Percentiles rank a stretch among this genome's conserved stretches.
phyloP scores from a whole-genome alignment of 768 basidiomycete genomes.

The Aureoboletus auriporus region DNA sequence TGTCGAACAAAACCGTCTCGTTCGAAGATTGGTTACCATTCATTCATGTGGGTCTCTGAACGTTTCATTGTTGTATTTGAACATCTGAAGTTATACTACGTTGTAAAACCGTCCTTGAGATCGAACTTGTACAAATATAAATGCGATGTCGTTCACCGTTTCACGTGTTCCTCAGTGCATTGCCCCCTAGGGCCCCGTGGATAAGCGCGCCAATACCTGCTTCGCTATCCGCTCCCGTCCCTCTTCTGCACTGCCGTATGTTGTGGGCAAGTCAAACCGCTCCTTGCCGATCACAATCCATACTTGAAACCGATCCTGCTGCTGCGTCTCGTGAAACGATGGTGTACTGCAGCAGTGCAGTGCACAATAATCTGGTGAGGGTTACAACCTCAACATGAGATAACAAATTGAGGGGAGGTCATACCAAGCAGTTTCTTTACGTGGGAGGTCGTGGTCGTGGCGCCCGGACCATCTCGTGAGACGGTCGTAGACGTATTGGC shows the following conservation, averaged over 20 bases:
- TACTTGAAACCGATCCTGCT: slow-evolving; percentile 29
- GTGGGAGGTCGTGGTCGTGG: slow-evolving; percentile 6
- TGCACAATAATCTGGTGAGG: slow-evolving; percentile 18
- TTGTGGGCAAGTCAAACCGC: slow-evolving; percentile 40
- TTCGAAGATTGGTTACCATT: background rate
- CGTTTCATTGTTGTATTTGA: too few species aligned
- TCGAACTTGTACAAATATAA: too few species aligned
- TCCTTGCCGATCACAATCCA: slow-evolving; percentile 45
- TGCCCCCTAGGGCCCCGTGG: slow-evolving; percentile 14
- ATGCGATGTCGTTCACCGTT: too few species aligned
- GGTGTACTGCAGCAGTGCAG: slow-evolving; percentile 24
- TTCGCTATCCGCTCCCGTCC: slow-evolving; percentile 43
- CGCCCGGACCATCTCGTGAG: background rate
- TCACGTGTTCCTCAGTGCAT: too few species aligned
- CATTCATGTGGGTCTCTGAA: slow-evolving; percentile 5
- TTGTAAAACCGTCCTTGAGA: too few species aligned
- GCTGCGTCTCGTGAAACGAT: slow-evolving; percentile 30
- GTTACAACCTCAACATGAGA: background rate
- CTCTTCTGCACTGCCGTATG: slow-evolving; percentile 32
- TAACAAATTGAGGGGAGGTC: background rate
- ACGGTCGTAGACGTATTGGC: background rate
- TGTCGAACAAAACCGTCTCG: too few species aligned
- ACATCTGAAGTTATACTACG: too few species aligned
- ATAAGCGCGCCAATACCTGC: slow-evolving; percentile 39
- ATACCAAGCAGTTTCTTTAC: slow-evolving; percentile 14